Evolutionary conservation across 2,329 filamentous ascomycete species (phyloP), one percentile per base, ranked within the genome.

Genomic region (Cladosporium sp.): DNA sequence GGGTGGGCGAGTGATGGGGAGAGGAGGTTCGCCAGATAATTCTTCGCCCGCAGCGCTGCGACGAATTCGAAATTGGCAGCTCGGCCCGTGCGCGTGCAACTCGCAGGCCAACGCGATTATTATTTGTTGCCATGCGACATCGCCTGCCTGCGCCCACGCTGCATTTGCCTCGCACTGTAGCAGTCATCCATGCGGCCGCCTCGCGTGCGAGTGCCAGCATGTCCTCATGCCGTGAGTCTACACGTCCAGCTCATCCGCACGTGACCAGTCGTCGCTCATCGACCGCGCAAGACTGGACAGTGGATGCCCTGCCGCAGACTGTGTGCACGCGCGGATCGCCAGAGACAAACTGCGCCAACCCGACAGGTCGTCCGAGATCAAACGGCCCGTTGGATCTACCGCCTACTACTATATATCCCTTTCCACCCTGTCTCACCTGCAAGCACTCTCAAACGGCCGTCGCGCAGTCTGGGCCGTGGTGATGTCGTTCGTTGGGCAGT

Each of bases 1-100:
- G 45, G 45, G 45, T 35, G 45, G 42, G 24, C 8, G 24, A 19
- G 50, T 40, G 50, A 53, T 42, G 37, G 50, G 39, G 51, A 36
- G 51, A 53, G 50, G 50, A 42, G 36, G 42, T 28, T 52, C 36
- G 47, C 45, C 20, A 25, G 34, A 39, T 51, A 51, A 51, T 51
- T 51, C 48, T 45, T 22, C 42, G 9, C 28, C 28, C 28, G 28
- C 28, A 10, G 28, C 28, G 28, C 28, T n/a, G 28, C 28, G 9
- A 10, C 28, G 28, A 32, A 32, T 32, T 32, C n/a, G n/a, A n/a
- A n/a, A n/a, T n/a, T n/a, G n/a, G n/a, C n/a, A n/a, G n/a, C n/a
- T n/a, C n/a, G n/a, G n/a, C n/a, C n/a, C n/a, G n/a, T n/a, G n/a
- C n/a, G n/a, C 28, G 3, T 10, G 28, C 28, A 32, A 32, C 12